Conservation (phyloP, 2,329 filamentous ascomycete genomes). For the Hymenoscyphus linearis region DNA sequence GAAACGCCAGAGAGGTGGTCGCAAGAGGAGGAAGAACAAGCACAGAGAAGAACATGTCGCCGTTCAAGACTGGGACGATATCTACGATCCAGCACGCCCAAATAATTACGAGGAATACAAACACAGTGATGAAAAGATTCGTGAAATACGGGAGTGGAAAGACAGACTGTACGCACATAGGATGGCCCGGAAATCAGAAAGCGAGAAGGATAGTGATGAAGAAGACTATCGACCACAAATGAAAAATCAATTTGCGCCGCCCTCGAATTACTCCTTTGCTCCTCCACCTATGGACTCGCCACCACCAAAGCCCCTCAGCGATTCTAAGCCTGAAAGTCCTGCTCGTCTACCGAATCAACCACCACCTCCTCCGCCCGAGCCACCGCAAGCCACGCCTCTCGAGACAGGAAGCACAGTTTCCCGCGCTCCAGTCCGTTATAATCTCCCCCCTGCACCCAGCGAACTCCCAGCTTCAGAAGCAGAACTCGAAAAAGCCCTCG, state of each 20-base stretch:
- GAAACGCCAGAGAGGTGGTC: slow-evolving; percentile 68
- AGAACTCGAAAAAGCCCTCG: slow-evolving; percentile 42
- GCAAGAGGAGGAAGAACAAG: slow-evolving; percentile 62
- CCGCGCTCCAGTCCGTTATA: slow-evolving; percentile 72
- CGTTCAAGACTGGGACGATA: slow-evolving; percentile 77
- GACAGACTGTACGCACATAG: slow-evolving; percentile 70
- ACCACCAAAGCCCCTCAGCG: slow-evolving; percentile 19
- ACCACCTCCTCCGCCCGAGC: slow-evolving; percentile 29
- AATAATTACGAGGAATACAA: slow-evolving; percentile 83
- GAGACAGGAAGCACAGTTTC: slow-evolving; percentile 58
- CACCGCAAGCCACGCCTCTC: slow-evolving; percentile 25
- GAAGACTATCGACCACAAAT: slow-evolving; percentile 38
- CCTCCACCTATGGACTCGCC: slow-evolving; percentile 43
- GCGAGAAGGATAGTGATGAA: slow-evolving; percentile 40
- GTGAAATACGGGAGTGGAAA: slow-evolving; percentile 82
- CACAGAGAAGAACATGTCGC: slow-evolving; percentile 60
- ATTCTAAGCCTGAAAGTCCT: slow-evolving; percentile 19
- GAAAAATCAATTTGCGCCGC: slow-evolving; percentile 55
- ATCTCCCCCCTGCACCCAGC: slow-evolving; percentile 44
- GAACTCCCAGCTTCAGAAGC: slow-evolving; percentile 49
- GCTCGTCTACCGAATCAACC: slow-evolving; percentile 18
- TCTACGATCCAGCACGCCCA: slow-evolving; percentile 79
- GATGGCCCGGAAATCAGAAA: slow-evolving; percentile 43
- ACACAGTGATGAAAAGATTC: slow-evolving; percentile 75
- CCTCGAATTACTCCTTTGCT: slow-evolving; percentile 50